phyloP scores from a whole-genome alignment of 352 stramenopile genomes.

The Phytopythium helicoides region DNA sequence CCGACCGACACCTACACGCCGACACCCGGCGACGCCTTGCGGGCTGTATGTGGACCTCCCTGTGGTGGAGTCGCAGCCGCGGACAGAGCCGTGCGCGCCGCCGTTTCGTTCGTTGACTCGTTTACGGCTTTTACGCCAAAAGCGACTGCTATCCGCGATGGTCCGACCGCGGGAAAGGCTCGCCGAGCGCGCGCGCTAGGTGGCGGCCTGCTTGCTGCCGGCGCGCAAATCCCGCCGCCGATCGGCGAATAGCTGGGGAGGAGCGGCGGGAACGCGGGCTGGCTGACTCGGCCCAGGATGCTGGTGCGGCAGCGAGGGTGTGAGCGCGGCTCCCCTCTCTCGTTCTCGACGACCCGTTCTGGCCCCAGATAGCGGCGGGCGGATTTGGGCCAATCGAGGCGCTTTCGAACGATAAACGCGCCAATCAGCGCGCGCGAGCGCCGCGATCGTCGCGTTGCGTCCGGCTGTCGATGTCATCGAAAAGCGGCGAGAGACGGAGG shows the following conservation, averaged over 20 bases:
- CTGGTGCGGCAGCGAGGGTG: no score
- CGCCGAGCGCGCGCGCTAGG: no score
- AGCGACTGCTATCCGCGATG: background rate
- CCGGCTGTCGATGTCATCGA: conserved; percentile 5
- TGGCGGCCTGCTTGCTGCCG: no score
- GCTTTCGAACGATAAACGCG: background rate
- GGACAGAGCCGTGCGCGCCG: conserved; percentile 6
- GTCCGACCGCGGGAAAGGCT: background rate
- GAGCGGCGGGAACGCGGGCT: no score
- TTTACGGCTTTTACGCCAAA: background rate
- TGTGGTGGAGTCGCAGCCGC: background rate
- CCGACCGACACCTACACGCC: background rate
- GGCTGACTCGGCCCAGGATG: no score
- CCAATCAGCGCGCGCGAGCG: background rate
- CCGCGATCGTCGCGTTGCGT: background rate
- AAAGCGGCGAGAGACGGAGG: conserved; percentile 3
- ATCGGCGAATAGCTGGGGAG: no score
- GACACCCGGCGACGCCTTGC: no score
- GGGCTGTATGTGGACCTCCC: no score
- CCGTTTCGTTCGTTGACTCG: background rate
- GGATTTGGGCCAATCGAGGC: background rate
- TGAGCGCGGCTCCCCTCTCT: no score
- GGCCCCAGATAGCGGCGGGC: background rate
- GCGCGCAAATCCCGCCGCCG: no score
- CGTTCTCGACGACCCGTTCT: background rate